Evolutionary conservation across 345 rosid species (phyloP).

Genomic region (Lepidium aucheri): DNA sequence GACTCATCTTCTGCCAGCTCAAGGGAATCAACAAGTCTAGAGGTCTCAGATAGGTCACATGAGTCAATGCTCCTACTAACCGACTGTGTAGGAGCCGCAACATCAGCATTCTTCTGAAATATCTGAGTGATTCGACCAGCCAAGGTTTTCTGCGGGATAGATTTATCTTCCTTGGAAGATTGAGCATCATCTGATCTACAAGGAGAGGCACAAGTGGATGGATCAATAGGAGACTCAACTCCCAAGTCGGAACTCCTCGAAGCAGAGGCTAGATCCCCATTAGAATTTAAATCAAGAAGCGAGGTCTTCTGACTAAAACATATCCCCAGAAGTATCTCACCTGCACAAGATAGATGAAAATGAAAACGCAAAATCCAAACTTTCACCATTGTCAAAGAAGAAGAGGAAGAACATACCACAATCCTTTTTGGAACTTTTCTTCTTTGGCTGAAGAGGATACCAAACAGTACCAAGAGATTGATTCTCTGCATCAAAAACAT

Average conservation of each 20-base stretch:
- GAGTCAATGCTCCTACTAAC: constrained; percentile 34
- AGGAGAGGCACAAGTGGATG: constrained; percentile 38
- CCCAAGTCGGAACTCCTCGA: constrained; percentile 29
- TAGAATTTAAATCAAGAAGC: constrained; percentile 27
- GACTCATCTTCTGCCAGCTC: constrained; percentile 45
- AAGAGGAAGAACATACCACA: constrained; percentile 47
- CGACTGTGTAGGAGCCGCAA: constrained; percentile 3
- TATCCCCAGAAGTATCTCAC: constrained; percentile 74
- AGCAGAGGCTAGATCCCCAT: constrained; percentile 25
- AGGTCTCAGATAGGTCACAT: constrained; percentile 41
- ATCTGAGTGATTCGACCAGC: constrained; percentile 75
- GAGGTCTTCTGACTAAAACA: constrained; percentile 54
- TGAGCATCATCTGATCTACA: constrained; percentile 44
- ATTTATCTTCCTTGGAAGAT: constrained; percentile 33
- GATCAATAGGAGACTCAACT: constrained; percentile 36
- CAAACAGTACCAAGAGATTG: constrained; percentile 73
- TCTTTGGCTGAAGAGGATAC: constrained; percentile 74
- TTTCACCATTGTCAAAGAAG: not conserved
- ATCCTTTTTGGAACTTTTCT: constrained; percentile 67
- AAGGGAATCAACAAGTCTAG: constrained; percentile 30
- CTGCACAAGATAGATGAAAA: constrained; percentile 29
- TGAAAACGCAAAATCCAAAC: not conserved
- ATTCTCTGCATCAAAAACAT: constrained; percentile 64
- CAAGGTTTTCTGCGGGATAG: constrained; percentile 39
- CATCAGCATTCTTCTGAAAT: constrained; percentile 55